Base-by-base conservation (phyloP, 106 monocot species). In the Dioscorea zingiberensis region DNA sequence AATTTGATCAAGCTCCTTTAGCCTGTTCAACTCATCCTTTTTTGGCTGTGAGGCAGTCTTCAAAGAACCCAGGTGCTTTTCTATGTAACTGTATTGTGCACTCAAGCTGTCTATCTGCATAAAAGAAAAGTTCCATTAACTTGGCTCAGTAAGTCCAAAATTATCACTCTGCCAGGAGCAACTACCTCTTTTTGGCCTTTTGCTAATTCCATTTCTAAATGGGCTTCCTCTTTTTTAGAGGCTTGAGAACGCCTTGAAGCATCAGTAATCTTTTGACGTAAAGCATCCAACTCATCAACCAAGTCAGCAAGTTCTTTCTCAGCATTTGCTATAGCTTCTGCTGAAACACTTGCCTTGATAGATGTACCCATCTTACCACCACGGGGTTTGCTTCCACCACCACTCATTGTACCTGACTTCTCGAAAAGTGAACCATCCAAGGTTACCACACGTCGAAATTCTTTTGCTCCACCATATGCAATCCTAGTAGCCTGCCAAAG, bases 341-440 rank as follows among this genome's bases (percentile, higher is more conserved):
- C 76, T 16, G 92, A 89, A 49, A 97, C 77, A 67, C 88, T 87
- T n/a, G 67, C 86, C 69, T 67, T 77, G 49, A 97, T 88, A 56
- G 88, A 86, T 67, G 92, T 88, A 27, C 97, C 92, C 85, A 97
- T 97, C 81, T 88, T 92, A 76, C 97, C 97, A 60, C 97, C 97
- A 18, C 83, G 78, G 10, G 92, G 88, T 56, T 81, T 97, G 62
- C 68, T 71, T 21, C 97, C 97, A 63, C 97, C 97, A 30, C 97
- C 97, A 80, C 85, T 88, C 97, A 97, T 92, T 54, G 97, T 92
- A 65, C 97, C 97, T 38, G 92, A 88, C 65, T 81, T 86, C 62
- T 92, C 97, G 76, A 97, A 81, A 23, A 97, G 79, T 66, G 80
- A 92, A 32, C 97, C 97, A 27, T 86, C 83, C 16, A 89, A 74